Evolutionary conservation across 2,329 filamentous ascomycete genomes (phyloP).

Genomic region (Daldinia eschscholtzii): DNA sequence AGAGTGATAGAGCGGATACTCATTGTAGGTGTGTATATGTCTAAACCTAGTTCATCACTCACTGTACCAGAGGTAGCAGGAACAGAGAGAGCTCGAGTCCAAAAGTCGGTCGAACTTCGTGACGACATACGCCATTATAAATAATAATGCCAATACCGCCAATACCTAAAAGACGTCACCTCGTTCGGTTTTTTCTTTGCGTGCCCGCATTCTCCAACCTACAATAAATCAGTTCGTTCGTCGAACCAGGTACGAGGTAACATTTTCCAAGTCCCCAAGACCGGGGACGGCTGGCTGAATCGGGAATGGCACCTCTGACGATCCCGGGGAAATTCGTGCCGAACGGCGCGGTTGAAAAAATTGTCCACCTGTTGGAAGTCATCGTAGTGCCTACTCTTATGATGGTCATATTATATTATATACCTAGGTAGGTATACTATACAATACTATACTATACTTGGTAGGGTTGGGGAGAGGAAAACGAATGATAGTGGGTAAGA

Average conservation of each 20-base stretch:
- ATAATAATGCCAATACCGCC: conserved; percentile 9
- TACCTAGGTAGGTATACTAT: background rate
- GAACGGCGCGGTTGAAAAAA: conserved; percentile 19
- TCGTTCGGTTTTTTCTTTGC: conserved; percentile 2
- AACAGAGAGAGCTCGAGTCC: background rate
- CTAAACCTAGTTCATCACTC: background rate
- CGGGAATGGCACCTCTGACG: conserved; percentile 30
- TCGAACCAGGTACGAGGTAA: conserved; percentile 38
- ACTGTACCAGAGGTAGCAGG: background rate
- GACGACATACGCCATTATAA: conserved; percentile 21
- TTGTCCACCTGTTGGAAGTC: conserved; percentile 38
- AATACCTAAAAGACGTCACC: conserved; percentile 22
- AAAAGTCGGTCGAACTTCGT: background rate
- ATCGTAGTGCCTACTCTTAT: background rate
- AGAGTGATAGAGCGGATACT: conserved; percentile 30
- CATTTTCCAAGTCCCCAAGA: conserved; percentile 34
- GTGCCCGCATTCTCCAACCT: conserved; percentile 11
- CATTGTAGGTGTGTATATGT: conserved; percentile 21
- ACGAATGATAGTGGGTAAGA: background rate
- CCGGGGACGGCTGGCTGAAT: conserved; percentile 14
- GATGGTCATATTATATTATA: conserved; percentile 5
- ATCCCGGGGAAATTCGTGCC: conserved; percentile 40
- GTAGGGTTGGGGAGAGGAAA: background rate
- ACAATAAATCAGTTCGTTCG: background rate
- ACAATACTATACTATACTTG: no score